phyloP scores from a whole-genome alignment of 768 basidiomycete genomes.

The Lactarius tabidus region DNA sequence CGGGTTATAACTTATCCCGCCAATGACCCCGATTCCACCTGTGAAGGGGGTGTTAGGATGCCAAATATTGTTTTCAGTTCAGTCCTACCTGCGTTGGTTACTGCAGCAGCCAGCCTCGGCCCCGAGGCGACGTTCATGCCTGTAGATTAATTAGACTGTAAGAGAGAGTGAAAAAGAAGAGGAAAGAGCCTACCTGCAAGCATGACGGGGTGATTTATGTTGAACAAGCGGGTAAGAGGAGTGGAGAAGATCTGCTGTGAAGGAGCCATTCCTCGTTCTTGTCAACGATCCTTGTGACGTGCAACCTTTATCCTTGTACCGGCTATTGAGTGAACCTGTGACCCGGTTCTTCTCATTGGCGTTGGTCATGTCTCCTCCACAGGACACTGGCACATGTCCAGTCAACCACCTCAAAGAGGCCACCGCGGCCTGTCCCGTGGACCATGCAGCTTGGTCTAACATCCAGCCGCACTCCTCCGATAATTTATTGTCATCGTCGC shows the following conservation, averaged over 20 bases:
- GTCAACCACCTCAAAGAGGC: constrained; percentile 14
- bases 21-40: constrained; percentile 85
- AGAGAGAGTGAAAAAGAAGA: not conserved
- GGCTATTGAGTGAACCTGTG: not conserved
- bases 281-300: too few species aligned
- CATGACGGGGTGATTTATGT: constrained; percentile 80
- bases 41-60: not conserved
- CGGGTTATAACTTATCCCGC: constrained; percentile 71
- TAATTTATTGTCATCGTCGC: not conserved
- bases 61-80: not conserved
- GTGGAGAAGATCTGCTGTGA: constrained; percentile 64
- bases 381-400: constrained; percentile 20
- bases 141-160: constrained; percentile 21
- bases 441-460: constrained; percentile 30
- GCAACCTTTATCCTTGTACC: not conserved
- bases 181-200: constrained; percentile 50
- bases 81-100: constrained; percentile 77
- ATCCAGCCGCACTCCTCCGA: constrained; percentile 28
- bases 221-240: constrained; percentile 70
- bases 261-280: constrained; percentile 41
- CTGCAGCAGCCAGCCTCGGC: constrained; percentile 78
- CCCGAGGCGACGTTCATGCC: constrained; percentile 88
- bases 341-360: not conserved
- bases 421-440: constrained; percentile 32
- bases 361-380: constrained; percentile 9